Evolutionary conservation across 257 asterid genomes (phyloP), one percentile per base, ranked within the genome.

Genomic region (Lavandula angustifolia): DNA sequence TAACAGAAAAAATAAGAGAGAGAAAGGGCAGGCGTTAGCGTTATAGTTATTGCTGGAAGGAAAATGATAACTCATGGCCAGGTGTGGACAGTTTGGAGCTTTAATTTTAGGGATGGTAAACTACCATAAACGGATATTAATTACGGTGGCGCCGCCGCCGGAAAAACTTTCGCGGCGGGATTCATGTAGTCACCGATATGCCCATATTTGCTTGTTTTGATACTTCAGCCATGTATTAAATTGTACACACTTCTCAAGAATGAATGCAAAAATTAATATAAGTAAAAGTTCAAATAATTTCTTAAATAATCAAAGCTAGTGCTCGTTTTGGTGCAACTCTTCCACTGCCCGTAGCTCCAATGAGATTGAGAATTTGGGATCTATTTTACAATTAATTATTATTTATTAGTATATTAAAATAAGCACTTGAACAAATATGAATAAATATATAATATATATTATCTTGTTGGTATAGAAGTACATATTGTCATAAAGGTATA

Each of bases 21-120:
- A 13, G 53, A 60, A n/a, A 37, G 47, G 52, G 54, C 59, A 61
- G 22, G 27, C n/a, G 57, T 17, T 68, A 37, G 74, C 8, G 41
- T 5, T 5, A 7, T 56, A 68, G 73, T 66, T 75, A 75, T 61
- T 75, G 70, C 63, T 66, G 55, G 65, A 64, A 69, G 52, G 69
- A 75, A 70, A 75, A 69, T 62, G 76, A 75, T 70, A 70, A 70
- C 70, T 75, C 76, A 54, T 75, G 47, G 73, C 76, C 76, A 70
- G 80, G 64, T 70, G 76, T 66, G 73, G 61, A 65, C 80, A 75
- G 73, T 70, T 60, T 66, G 76, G 76, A 65, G 80, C 73, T 71
- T 70, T 75, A 51, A 75, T 51, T 69, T 17, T n/a, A 35, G 67
- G 72, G 79, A n/a, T n/a, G n/a, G n/a, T n/a, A n/a, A n/a, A n/a